Percentiles rank a stretch among this genome's conserved stretches.
These are phyloP conservation scores for Aechmea fasciata DNA, from an alignment of 176 grass and related monocot genomes.

Conservation along the genomic window DNA sequence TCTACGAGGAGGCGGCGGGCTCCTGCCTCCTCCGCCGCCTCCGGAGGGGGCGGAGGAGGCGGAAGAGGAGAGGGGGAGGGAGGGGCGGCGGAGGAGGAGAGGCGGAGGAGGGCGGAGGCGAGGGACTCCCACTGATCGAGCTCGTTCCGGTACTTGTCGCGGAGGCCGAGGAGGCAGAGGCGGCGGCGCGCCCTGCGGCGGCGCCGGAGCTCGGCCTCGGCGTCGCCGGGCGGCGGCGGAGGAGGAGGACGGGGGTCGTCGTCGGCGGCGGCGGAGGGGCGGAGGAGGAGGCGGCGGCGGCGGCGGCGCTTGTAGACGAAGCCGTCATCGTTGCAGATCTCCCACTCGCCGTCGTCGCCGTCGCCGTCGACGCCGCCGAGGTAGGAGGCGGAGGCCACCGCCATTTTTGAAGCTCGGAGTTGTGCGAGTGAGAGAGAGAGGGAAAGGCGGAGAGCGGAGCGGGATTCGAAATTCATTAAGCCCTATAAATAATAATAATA, in stretches of 20 bases:
- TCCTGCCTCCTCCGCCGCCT: background rate
- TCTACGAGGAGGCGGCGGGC: background rate
- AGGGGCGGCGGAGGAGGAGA: background rate
- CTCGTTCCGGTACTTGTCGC: slow-evolving; percentile 5
- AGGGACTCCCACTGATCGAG: slow-evolving; percentile 17
- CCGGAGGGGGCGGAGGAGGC: background rate
- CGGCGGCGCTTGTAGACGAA: slow-evolving; percentile 25
- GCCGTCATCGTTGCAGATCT: slow-evolving; percentile 19
- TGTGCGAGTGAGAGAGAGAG: background rate
- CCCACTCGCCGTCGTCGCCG: slow-evolving; percentile 13
- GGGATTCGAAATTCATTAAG: background rate
- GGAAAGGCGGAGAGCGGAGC: background rate
- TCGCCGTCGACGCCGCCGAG: slow-evolving; percentile 11
- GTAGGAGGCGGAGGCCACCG: background rate
- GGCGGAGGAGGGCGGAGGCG: background rate
- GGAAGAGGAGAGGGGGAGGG: background rate
- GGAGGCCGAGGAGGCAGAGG: slow-evolving; percentile 4
- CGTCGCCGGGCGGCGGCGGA: background rate
- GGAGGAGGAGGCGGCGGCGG: too few species aligned
- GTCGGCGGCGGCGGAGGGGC: background rate
- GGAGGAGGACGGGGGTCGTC: background rate
- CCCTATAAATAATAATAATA: too few species aligned
- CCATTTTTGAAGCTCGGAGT: background rate
- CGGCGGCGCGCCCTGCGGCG: background rate
- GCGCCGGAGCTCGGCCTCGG: slow-evolving; percentile 4